Percentiles rank a stretch among this genome's conserved stretches.
Conservation (phyloP, 306 rosid species). For the Casuarina glauca region DNA sequence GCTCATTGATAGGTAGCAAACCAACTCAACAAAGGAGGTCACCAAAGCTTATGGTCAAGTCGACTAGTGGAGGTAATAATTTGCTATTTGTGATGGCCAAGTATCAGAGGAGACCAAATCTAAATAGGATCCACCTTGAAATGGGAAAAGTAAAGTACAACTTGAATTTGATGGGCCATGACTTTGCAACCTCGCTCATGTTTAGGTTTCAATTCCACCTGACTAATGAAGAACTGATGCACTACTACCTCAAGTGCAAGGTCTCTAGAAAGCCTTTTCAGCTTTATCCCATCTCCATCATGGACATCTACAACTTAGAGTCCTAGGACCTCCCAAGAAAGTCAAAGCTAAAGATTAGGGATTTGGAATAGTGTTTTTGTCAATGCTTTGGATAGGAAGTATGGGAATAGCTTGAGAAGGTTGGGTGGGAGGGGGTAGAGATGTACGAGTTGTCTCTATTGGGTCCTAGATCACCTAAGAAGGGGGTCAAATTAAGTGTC, state of each 20-base stretch:
- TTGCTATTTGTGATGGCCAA: no score
- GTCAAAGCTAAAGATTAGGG: constrained; percentile 76
- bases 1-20: no score
- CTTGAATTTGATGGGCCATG: constrained; percentile 38
- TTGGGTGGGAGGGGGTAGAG: no score
- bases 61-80: no score
- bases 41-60: no score
- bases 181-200: constrained; percentile 41
- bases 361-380: constrained; percentile 90
- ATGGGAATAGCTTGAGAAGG: constrained; percentile 61
- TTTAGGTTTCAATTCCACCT: constrained; percentile 98
- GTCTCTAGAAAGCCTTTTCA: constrained; percentile 48
- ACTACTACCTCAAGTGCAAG: constrained; percentile 71
- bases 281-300: constrained; percentile 55
- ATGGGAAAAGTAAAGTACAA: not conserved
- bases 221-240: constrained; percentile 80
- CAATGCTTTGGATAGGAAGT: constrained; percentile 75
- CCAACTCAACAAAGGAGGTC: no score
- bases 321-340: constrained; percentile 92
- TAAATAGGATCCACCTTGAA: no score
- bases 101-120: no score
- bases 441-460: no score
- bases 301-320: constrained; percentile 77
- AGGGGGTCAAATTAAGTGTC: no score
- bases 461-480: no score